Evolutionary conservation across 164 flowering plant species (phyloP), one percentile per base, ranked within the genome.

Genomic region (Magnolia kwangsiensis): DNA sequence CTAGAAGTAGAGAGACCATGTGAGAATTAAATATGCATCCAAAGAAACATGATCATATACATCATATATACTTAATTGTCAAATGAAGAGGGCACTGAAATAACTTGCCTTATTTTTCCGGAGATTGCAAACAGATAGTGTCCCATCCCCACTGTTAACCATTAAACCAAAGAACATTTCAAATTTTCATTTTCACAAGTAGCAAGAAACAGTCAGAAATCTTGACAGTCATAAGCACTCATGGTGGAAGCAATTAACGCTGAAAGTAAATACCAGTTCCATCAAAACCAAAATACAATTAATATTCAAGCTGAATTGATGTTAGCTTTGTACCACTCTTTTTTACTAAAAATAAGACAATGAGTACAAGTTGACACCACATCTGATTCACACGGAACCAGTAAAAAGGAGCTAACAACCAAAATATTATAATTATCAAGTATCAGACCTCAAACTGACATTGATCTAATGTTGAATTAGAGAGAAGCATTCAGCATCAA

Each of bases 81-180:
- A 45, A 16, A 11, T 58, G 75, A 63, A 45, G 18, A 69, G 24
- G 31, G 29, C 1, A 70, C 55, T 37, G 20, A 63, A 37, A 51
- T 37, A 70, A 61, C 80, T 74, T 78, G 88, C 99, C 89, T 89
- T 94, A 80, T 89, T 90, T 82, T 87, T 90, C 59, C 96, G 88
- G 31, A 96, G 87, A 84, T 87, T 91, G 87, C 92, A 94, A 74
- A 94, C 97, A 27, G 99, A 94, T 10, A 93, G 83, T 71, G 98
- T 90, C 49, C 99, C 99, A 85, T 96, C 99, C 45, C 98, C 98
- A 90, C 99, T 96, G 59, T 45, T 21, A 14, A 80, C 14, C 81
- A 81, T 7, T 63, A 76, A 68, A 59, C 50, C 50, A 75, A 8
- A 71, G 4, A 76, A n/a, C 72, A 68, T 27, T 8, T 66, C 11